These are phyloP conservation scores for Vitis rupestris DNA, from an alignment of 164 flowering plant genomes.

Conservation along the genomic window DNA sequence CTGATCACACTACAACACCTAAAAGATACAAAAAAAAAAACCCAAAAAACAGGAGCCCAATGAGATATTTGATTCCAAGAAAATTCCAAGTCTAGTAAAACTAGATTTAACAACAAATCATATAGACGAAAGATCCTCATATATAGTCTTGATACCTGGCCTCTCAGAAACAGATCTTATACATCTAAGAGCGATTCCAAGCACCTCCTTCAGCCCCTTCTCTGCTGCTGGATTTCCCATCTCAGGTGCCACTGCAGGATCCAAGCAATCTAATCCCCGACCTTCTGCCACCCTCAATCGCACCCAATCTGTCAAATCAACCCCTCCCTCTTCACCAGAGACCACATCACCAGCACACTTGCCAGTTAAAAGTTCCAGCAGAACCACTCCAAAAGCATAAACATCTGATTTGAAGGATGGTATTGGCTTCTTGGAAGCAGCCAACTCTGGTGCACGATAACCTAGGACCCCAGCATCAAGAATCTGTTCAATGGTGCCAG, in stretches of 20 bases:
- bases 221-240: conserved; percentile 51
- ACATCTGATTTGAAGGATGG: conserved; percentile 98
- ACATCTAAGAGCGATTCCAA: conserved; percentile 81
- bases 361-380: conserved; percentile 83
- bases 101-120: conserved; percentile 23
- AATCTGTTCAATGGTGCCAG: conserved; percentile 89
- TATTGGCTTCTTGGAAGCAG: conserved; percentile 74
- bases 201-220: conserved; percentile 80
- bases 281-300: conserved; percentile 76
- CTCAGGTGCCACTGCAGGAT: conserved; percentile 42
- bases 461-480: conserved; percentile 91
- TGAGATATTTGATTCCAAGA: conserved; percentile 35
- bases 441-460: conserved; percentile 91
- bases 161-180: conserved; percentile 80
- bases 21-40: background rate
- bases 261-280: conserved; percentile 71
- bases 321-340: conserved; percentile 74
- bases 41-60: conserved; percentile 21
- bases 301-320: conserved; percentile 87
- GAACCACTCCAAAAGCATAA: conserved; percentile 89
- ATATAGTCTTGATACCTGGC: conserved; percentile 89
- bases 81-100: background rate
- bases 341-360: conserved; percentile 93
- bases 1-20: conserved; percentile 2
- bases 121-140: conserved; percentile 93